Evolutionary conservation across 345 rosid genomes (phyloP).

Genomic region (Abelmoschus esculentus): DNA sequence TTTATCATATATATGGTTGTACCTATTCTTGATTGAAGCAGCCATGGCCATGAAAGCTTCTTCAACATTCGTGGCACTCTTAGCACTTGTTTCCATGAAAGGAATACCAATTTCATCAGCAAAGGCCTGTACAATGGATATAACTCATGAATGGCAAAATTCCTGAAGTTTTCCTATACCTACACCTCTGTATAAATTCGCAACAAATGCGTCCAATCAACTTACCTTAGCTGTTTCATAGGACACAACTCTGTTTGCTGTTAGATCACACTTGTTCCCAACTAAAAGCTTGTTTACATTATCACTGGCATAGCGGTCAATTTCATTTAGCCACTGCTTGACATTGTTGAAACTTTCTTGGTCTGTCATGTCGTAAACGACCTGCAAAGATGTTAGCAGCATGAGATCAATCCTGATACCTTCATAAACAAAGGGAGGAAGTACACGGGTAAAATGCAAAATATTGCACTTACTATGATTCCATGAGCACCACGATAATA

Average conservation of each 20-base stretch:
- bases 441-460: background rate
- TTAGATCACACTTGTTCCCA: slow-evolving; percentile 67
- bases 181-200: too few relatives aligned
- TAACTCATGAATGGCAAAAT: background rate
- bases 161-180: background rate
- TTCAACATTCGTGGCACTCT: slow-evolving; percentile 60
- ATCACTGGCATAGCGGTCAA: slow-evolving; percentile 69
- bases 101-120: slow-evolving; percentile 77
- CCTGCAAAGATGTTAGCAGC: slow-evolving; percentile 25
- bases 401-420: background rate
- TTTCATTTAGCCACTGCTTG: slow-evolving; percentile 73
- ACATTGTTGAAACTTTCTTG: slow-evolving; percentile 77
- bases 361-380: slow-evolving; percentile 70
- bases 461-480: slow-evolving; percentile 40
- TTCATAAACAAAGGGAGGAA: background rate
- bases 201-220: background rate
- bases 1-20: background rate
- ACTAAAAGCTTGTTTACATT: slow-evolving; percentile 72
- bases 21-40: slow-evolving; percentile 62
- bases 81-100: slow-evolving; percentile 74
- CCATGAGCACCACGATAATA: slow-evolving; percentile 84
- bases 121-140: slow-evolving; percentile 38
- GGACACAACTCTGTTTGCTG: slow-evolving; percentile 58
- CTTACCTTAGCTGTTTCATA: slow-evolving; percentile 60
- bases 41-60: slow-evolving; percentile 84